Conservation (phyloP, 108 stramenopile species). For the Schizochytrium sp. region DNA sequence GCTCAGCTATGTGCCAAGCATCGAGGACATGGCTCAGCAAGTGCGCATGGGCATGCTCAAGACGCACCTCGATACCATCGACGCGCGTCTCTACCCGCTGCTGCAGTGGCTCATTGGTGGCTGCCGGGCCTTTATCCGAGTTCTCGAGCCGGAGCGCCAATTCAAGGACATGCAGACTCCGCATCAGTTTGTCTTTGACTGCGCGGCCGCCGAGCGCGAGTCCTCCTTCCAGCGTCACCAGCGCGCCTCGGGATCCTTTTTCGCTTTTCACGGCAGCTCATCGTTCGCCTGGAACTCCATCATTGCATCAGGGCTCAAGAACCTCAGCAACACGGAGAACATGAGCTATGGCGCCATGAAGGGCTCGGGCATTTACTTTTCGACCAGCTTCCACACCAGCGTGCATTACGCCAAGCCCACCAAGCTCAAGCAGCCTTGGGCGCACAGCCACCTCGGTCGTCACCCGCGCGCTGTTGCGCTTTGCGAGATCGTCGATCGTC, state of each 20-base stretch:
- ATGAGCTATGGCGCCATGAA: constrained; percentile 20
- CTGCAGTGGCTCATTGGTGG: constrained; percentile 11
- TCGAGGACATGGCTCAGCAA: not conserved
- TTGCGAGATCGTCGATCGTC: not conserved
- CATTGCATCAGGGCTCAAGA: constrained; percentile 6
- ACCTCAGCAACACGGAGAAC: not conserved
- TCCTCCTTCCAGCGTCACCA: not conserved
- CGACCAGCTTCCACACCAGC: constrained; percentile 13
- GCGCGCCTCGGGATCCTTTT: not conserved
- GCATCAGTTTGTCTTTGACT: not conserved
- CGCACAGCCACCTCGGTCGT: not conserved
- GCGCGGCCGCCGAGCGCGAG: not conserved
- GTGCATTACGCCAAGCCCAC: constrained; percentile 18
- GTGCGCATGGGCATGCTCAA: constrained; percentile 7
- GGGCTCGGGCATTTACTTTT: not conserved
- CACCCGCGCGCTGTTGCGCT: constrained; percentile 6
- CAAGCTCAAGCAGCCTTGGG: constrained; percentile 17
- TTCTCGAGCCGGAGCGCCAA: not conserved
- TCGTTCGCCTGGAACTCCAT: constrained; percentile 18
- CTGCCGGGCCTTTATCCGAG: not conserved
- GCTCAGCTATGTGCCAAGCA: not conserved
- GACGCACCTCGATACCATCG: not conserved
- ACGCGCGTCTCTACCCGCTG: not conserved
- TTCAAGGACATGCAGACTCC: constrained; percentile 14
- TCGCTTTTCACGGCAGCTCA: not conserved